A percentile compares a stretch with the other conserved stretches of the same genome.
phyloP scores from a whole-genome alignment of 1,284 basidiomycete species.

The Microbotryum lychnidis-dioicae region DNA sequence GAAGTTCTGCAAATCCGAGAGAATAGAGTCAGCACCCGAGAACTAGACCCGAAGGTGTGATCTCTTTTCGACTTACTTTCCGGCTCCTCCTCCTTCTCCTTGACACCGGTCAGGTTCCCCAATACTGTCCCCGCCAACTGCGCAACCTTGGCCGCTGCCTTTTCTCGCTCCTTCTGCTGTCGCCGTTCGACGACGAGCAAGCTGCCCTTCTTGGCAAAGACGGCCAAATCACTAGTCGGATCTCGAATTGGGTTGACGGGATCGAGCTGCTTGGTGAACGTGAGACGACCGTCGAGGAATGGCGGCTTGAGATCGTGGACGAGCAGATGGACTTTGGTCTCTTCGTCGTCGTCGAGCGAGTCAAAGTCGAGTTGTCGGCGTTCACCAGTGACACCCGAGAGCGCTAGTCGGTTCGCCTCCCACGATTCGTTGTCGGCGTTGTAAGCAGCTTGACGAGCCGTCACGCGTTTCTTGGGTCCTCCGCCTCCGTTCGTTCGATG shows the following conservation, averaged over 20 bases:
- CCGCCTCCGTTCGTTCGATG: conserved; percentile 61
- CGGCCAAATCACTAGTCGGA: conserved; percentile 84
- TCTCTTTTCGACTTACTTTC: conserved; percentile 9
- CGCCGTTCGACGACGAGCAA: conserved; percentile 87
- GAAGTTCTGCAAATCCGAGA: conserved; percentile 24
- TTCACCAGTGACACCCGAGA: conserved; percentile 78
- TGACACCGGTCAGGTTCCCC: conserved; percentile 96
- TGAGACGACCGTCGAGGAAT: conserved; percentile 90
- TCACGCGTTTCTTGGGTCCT: conserved; percentile 60
- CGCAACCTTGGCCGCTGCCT: conserved; percentile 90
- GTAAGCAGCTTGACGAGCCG: conserved; percentile 87
- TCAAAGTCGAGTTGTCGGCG: conserved; percentile 72
- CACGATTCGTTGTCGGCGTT: conserved; percentile 96
- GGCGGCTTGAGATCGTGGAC: conserved; percentile 96
- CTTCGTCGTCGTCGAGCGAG: conserved; percentile 76
- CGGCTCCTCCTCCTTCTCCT: conserved; percentile 68
- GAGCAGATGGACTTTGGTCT: conserved; percentile 92
- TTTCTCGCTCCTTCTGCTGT: conserved; percentile 88
- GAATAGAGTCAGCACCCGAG: background rate
- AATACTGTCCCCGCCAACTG: conserved; percentile 83
- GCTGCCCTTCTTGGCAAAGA: conserved; percentile 93
- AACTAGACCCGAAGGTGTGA: too few species aligned
- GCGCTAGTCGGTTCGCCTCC: conserved; percentile 96
- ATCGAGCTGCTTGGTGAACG: conserved; percentile 93
- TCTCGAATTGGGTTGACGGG: conserved; percentile 96